Evolutionary conservation across 306 rosid genomes (phyloP).

Genomic region (Gleditsia sinensis): DNA sequence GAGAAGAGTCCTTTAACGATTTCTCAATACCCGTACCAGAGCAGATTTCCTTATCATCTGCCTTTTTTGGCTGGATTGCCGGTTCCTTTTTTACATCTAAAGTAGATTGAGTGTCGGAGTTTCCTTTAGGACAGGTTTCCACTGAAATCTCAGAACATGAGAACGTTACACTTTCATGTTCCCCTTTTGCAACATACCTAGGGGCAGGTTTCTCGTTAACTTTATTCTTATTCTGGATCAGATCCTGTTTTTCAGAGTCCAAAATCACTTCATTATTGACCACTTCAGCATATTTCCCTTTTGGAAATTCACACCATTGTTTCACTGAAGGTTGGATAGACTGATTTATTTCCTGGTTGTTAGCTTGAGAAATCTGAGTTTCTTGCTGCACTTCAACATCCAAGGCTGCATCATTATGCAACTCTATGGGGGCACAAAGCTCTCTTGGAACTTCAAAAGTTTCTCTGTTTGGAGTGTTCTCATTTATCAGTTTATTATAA

Average conservation of each 20-base stretch:
- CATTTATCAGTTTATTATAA: conserved; percentile 28
- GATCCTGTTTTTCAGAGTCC: conserved; percentile 37
- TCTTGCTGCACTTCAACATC: conserved; percentile 40
- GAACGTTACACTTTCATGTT: conserved; percentile 31
- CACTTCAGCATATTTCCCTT: conserved; percentile 36
- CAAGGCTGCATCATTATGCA: conserved; percentile 24
- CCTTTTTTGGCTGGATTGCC: conserved; percentile 27
- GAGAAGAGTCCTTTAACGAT: conserved; percentile 24
- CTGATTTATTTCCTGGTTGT: conserved; percentile 34
- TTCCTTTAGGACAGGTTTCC: conserved; percentile 39
- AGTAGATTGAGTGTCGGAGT: conserved; percentile 34
- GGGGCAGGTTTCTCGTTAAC: conserved; percentile 38
- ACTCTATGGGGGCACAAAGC: conserved; percentile 32
- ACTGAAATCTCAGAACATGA: conserved; percentile 37
- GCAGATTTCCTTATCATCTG: conserved; percentile 39
- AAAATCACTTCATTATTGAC: conserved; percentile 30
- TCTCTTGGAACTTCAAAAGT: conserved; percentile 37
- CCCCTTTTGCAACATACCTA: conserved; percentile 32
- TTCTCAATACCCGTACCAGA: conserved; percentile 31
- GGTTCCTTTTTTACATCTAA: conserved; percentile 33
- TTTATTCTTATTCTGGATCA: conserved; percentile 34
- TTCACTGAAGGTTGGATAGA: conserved; percentile 39
- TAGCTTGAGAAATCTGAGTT: conserved; percentile 30
- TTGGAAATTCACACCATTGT: conserved; percentile 38
- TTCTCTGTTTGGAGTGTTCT: conserved; percentile 15